Evolutionary conservation across 352 stramenopile genomes (phyloP), one percentile per base, ranked within the genome.

Genomic region (Discostella stelligera): DNA sequence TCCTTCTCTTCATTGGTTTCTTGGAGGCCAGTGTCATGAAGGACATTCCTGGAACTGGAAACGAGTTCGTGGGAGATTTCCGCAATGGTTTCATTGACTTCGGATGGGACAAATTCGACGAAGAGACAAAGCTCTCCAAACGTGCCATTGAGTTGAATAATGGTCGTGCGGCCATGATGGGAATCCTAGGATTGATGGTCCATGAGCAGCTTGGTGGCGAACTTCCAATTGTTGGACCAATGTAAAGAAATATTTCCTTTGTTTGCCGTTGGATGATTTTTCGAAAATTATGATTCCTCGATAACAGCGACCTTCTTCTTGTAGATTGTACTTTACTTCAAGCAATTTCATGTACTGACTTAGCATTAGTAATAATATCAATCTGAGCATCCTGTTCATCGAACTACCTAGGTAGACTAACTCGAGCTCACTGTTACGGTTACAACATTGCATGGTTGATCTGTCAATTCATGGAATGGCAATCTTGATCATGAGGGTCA

Each of bases 1-100:
- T 90, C 53, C 23, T 90, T 37, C 56, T 60, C 64, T 90, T 90
- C 52, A 56, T 87, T 59, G 84, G 84, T 67, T 62, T 86, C 61
- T 65, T 88, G 27, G 84, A 90, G 62, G 68, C 86, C 61, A 62
- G 32, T 48, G 81, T 88, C 27, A 90, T 90, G 84, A 88, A 88
- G 74, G 84, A 88, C 65, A 67, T 85, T 32, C 27, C 27, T 5
- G 82, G 78, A 74, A 58, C 16, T 56, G 80, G 71, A 7, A 72
- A 66, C 59, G 83, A 87, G 54, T 87, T 87, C 69, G 32, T 63
- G 21, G 83, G 83, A 68, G 83, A 90, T 50, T 90, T 87, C 83
- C 83, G 83, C 54, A 90, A 91, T 53, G 83, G 74, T 55, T 60
- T 50, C 61, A 66, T 89, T 68, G 82, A 89, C 75, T 91, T 87